A percentile compares a stretch with the other conserved stretches of the same genome.
Evolutionary conservation across 257 asterid genomes (phyloP).

Genomic region (Nicotiana sylvestris): DNA sequence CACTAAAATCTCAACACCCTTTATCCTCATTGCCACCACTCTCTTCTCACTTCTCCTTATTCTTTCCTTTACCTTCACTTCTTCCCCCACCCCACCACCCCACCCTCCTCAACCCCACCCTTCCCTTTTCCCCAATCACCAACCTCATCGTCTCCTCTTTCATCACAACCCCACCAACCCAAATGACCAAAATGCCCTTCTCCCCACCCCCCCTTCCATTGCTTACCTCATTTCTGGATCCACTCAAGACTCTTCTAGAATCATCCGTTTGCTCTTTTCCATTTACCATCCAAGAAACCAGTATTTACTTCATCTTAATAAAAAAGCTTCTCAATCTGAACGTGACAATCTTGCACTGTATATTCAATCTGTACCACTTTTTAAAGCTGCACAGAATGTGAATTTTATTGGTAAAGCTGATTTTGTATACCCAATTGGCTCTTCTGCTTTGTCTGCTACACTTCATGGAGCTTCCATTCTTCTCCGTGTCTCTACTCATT

Average conservation of each 20-base stretch:
- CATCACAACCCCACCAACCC: conserved; percentile 19
- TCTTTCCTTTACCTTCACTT: conserved; percentile 40
- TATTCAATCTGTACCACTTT: conserved; percentile 56
- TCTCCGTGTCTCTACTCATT: conserved; percentile 45
- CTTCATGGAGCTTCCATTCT: conserved; percentile 81
- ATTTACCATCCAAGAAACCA: conserved; percentile 75
- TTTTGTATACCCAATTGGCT: conserved; percentile 52
- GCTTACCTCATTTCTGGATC: conserved; percentile 86
- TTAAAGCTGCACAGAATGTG: conserved; percentile 75
- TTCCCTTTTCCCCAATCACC: conserved; percentile 57
- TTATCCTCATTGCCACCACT: conserved; percentile 46
- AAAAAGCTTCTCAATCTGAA: conserved; percentile 49
- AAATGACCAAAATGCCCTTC: background rate
- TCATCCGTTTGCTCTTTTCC: conserved; percentile 59
- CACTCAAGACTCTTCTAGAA: conserved; percentile 49
- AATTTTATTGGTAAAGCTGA: conserved; percentile 70
- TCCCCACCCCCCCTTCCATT: conserved; percentile 62
- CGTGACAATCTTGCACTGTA: conserved; percentile 57
- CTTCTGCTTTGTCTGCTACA: conserved; percentile 59
- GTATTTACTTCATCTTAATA: conserved; percentile 76
- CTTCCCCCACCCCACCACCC: conserved; percentile 37
- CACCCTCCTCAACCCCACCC: conserved; percentile 45
- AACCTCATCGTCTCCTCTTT: conserved; percentile 38
- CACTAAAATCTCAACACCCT: conserved; percentile 22
- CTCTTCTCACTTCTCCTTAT: conserved; percentile 55